A percentile compares a stretch with the other conserved stretches of the same genome.
These are phyloP conservation scores for Cerioporus squamosus DNA, from an alignment of 1,284 basidiomycete species.

Conservation along the genomic window DNA sequence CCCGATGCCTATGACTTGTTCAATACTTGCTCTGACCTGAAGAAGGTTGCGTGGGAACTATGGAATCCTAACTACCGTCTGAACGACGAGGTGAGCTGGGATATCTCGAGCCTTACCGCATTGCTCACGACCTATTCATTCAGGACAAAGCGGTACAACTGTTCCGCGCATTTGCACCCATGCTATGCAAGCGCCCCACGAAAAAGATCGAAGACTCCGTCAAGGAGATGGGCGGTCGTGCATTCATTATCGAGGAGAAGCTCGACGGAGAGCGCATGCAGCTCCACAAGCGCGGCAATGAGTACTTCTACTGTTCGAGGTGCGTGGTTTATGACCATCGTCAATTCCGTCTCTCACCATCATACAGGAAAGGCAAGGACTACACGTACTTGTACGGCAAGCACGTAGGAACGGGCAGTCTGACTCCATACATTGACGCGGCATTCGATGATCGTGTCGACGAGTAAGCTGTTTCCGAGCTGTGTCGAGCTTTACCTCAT, in stretches of 20 bases:
- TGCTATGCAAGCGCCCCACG: constrained; percentile 89
- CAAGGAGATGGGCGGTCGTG: constrained; percentile 74
- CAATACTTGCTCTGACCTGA: constrained; percentile 94
- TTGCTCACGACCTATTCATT: not conserved
- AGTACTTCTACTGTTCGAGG: constrained; percentile 93
- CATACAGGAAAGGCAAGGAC: constrained; percentile 84
- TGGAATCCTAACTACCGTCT: constrained; percentile 69
- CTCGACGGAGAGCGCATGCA: constrained; percentile 96
- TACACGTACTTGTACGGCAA: constrained; percentile 93
- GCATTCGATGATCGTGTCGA: constrained; percentile 78
- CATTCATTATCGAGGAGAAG: constrained; percentile 94
- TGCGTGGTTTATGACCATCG: constrained; percentile 27
- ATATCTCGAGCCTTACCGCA: no score
- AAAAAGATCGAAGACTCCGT: constrained; percentile 81
- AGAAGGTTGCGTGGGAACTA: constrained; percentile 86
- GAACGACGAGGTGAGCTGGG: constrained; percentile 54
- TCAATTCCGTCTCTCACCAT: not conserved
- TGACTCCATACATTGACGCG: constrained; percentile 82
- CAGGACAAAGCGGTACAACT: constrained; percentile 84
- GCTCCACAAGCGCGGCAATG: constrained; percentile 85
- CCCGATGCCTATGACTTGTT: constrained; percentile 90
- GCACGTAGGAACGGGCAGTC: constrained; percentile 77
- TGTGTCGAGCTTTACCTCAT: not conserved
- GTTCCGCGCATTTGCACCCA: constrained; percentile 87
- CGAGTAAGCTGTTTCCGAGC: constrained; percentile 58